A percentile compares a stretch with the other conserved stretches of the same genome.
Conservation (phyloP, 345 rosid species). For the Excoecaria agallocha region DNA sequence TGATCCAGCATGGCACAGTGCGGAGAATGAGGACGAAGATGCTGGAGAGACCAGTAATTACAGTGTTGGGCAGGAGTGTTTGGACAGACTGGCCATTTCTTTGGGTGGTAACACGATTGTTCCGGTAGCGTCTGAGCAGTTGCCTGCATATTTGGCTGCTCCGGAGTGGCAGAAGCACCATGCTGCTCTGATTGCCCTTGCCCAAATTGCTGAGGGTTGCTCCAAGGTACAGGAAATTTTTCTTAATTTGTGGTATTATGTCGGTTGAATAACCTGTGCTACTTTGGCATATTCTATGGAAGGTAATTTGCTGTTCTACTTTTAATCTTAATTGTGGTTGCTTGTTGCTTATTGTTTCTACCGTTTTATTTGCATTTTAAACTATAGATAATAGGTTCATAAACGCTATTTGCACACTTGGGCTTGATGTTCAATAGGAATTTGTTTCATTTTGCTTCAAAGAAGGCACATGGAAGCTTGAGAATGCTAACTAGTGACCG, state of each 20-base stretch:
- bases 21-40: constrained; percentile 90
- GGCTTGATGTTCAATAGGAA: not conserved
- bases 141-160: constrained; percentile 85
- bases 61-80: constrained; percentile 94
- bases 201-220: constrained; percentile 99
- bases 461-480: not conserved
- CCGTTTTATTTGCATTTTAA: not conserved
- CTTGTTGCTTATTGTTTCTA: not conserved
- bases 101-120: constrained; percentile 95
- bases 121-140: constrained; percentile 91
- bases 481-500: not conserved
- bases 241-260: not conserved
- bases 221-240: constrained; percentile 54
- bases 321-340: not conserved
- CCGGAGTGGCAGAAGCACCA: constrained; percentile 99
- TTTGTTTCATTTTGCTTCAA: not conserved
- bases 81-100: constrained; percentile 91
- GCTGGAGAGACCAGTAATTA: constrained; percentile 94
- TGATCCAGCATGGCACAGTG: constrained; percentile 87
- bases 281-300: too few species aligned
- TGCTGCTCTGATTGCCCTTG: constrained; percentile 92
- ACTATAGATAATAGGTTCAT: not conserved
- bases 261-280: not conserved
- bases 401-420: not conserved
- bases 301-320: not conserved